Evolutionary conservation across 78 protist genomes (phyloP).

Genomic region (Chrysochromulina parva): DNA sequence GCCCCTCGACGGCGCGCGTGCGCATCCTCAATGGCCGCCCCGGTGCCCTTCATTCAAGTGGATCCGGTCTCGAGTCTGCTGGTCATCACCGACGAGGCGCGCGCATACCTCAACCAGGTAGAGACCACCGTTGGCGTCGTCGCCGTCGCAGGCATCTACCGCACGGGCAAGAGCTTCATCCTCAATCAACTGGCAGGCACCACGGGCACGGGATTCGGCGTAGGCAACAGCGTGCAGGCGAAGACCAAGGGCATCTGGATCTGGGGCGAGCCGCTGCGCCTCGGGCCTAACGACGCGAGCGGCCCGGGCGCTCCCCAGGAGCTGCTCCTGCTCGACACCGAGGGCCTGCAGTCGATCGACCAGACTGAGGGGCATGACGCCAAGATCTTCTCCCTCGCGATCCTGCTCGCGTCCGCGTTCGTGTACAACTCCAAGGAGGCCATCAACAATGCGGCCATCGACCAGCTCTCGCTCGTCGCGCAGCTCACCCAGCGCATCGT

Average conservation of each 20-base stretch:
- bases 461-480: constrained; percentile 38
- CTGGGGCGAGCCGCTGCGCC: constrained; percentile 2
- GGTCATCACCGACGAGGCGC: too few species aligned
- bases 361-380: constrained; percentile 42
- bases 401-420: constrained; percentile 42
- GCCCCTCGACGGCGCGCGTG: too few species aligned
- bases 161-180: constrained; percentile 53
- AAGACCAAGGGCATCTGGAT: constrained; percentile 54
- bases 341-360: constrained; percentile 52
- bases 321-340: constrained; percentile 40
- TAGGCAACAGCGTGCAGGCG: constrained; percentile 42
- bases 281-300: neutral
- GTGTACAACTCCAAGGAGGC: constrained; percentile 44
- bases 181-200: constrained; percentile 23
- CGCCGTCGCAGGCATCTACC: constrained; percentile 21
- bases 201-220: neutral
- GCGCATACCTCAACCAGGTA: neutral
- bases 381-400: constrained; percentile 34
- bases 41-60: too few species aligned
- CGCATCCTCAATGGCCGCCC: too few species aligned
- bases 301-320: neutral
- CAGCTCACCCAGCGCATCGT: constrained; percentile 42
- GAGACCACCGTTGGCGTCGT: neutral
- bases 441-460: constrained; percentile 36
- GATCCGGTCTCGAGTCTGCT: too few species aligned